A percentile compares a stretch with the other conserved stretches of the same genome.
phyloP scores from a whole-genome alignment of 306 rosid genomes.

The Castanea sativa region DNA sequence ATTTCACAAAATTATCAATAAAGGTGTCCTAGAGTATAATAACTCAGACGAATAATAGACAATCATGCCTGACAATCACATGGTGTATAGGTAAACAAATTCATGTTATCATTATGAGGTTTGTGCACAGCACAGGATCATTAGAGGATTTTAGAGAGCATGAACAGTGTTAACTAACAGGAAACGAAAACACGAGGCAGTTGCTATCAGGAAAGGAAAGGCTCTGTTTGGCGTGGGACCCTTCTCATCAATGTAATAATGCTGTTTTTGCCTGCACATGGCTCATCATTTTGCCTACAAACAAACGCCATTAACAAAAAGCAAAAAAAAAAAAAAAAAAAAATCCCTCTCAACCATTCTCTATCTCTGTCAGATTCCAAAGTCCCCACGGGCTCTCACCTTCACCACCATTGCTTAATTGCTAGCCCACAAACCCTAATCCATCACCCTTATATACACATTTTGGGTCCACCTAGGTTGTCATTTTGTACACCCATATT shows the following conservation, averaged over 20 bases:
- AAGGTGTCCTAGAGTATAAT: too few relatives aligned
- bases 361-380: conserved; percentile 12
- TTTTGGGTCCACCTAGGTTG: conserved; percentile 30
- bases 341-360: conserved; percentile 27
- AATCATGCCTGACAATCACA: too few relatives aligned
- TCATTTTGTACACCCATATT: conserved; percentile 10
- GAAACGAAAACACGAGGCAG: background rate
- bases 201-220: conserved; percentile 12
- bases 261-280: conserved; percentile 43
- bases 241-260: conserved; percentile 34
- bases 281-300: conserved; percentile 52
- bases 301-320: conserved; percentile 54
- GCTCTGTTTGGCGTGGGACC: conserved; percentile 35
- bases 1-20: too few relatives aligned
- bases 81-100: too few relatives aligned
- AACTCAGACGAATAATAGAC: too few relatives aligned
- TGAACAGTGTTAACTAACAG: background rate
- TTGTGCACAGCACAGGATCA: background rate
- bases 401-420: conserved; percentile 1
- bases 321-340: background rate
- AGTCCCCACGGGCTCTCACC: conserved; percentile 16
- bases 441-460: background rate
- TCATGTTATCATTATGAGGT: background rate
- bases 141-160: background rate
- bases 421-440: conserved; percentile 16